Conservation (phyloP, 768 basidiomycete genomes). For the Termitomyces sp. region DNA sequence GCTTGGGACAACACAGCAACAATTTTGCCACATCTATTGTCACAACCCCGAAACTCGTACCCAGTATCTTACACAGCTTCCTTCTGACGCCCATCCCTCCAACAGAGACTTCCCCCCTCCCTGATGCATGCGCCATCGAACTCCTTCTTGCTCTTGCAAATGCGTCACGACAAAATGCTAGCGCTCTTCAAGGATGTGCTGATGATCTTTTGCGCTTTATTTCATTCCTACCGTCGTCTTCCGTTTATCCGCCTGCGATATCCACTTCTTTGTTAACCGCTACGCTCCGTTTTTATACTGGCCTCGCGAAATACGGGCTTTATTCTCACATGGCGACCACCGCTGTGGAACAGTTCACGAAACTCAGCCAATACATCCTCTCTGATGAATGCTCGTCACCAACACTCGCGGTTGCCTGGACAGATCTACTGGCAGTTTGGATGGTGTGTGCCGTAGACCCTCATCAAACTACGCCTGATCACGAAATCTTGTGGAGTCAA, state of each 20-base stretch:
- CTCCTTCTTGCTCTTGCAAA: slow-evolving; percentile 51
- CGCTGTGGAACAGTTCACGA: slow-evolving; percentile 49
- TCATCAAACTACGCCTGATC: slow-evolving; percentile 78
- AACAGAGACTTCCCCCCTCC: slow-evolving; percentile 23
- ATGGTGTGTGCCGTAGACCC: slow-evolving; percentile 84
- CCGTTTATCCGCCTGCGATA: slow-evolving; percentile 35
- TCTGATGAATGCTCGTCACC: slow-evolving; percentile 30
- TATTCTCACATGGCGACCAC: slow-evolving; percentile 64
- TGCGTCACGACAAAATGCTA: slow-evolving; percentile 67
- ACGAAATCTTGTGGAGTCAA: slow-evolving; percentile 90
- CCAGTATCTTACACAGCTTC: slow-evolving; percentile 48
- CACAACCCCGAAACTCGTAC: slow-evolving; percentile 44
- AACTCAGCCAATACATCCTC: slow-evolving; percentile 41
- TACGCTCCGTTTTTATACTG: slow-evolving; percentile 59
- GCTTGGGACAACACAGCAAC: slow-evolving; percentile 57
- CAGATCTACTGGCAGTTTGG: slow-evolving; percentile 64
- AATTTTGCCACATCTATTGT: slow-evolving; percentile 45
- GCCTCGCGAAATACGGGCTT: slow-evolving; percentile 74
- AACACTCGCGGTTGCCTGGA: slow-evolving; percentile 45
- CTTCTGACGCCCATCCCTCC: slow-evolving; percentile 48
- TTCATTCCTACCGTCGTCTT: slow-evolving; percentile 42
- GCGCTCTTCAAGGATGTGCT: slow-evolving; percentile 44
- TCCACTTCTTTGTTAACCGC: slow-evolving; percentile 43
- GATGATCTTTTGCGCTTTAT: slow-evolving; percentile 74
- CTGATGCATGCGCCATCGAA: slow-evolving; percentile 49